Percentiles rank a stretch among this genome's conserved stretches.
Evolutionary conservation across 1,139 yeast species (phyloP).

Genomic region (Diutina neorugosa): DNA sequence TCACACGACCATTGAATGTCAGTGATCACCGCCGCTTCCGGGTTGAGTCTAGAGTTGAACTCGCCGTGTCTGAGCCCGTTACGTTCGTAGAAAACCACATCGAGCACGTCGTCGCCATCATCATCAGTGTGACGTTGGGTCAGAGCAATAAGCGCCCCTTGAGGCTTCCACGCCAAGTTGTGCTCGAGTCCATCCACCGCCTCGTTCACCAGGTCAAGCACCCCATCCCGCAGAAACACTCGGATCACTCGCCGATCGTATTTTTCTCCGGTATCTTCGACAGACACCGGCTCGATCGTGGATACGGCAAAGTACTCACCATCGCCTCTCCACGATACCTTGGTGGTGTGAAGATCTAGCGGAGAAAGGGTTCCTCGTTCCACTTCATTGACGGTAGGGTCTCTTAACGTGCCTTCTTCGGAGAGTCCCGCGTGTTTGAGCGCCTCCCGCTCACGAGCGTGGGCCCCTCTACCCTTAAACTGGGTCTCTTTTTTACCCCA

Average conservation of each 20-base stretch:
- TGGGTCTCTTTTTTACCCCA: conserved; percentile 99
- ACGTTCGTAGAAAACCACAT: conserved; percentile 75
- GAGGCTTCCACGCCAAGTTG: conserved; percentile 77
- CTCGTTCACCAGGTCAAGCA: conserved; percentile 74
- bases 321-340: conserved; percentile 91
- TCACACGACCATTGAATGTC: conserved; percentile 71
- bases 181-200: conserved; percentile 79
- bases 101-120: conserved; percentile 36
- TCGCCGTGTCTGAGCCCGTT: conserved; percentile 91
- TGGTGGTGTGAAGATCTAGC: conserved; percentile 33
- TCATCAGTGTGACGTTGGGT: conserved; percentile 49
- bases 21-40: conserved; percentile 32
- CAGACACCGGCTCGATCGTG: conserved; percentile 40
- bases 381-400: conserved; percentile 79
- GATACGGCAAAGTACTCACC: conserved; percentile 71
- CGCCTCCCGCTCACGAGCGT: conserved; percentile 64
- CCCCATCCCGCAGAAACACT: conserved; percentile 72
- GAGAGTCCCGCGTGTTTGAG: conserved; percentile 60
- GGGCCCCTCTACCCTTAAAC: conserved; percentile 88
- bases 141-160: conserved; percentile 78
- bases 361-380: conserved; percentile 56
- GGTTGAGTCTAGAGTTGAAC: conserved; percentile 54
- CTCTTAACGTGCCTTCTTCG: conserved; percentile 51
- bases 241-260: conserved; percentile 65
- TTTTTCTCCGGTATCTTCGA: conserved; percentile 28